A percentile compares a stretch with the other conserved stretches of the same genome.
phyloP scores from a whole-genome alignment of 2,329 filamentous ascomycete species.

The Trichophyton simii region DNA sequence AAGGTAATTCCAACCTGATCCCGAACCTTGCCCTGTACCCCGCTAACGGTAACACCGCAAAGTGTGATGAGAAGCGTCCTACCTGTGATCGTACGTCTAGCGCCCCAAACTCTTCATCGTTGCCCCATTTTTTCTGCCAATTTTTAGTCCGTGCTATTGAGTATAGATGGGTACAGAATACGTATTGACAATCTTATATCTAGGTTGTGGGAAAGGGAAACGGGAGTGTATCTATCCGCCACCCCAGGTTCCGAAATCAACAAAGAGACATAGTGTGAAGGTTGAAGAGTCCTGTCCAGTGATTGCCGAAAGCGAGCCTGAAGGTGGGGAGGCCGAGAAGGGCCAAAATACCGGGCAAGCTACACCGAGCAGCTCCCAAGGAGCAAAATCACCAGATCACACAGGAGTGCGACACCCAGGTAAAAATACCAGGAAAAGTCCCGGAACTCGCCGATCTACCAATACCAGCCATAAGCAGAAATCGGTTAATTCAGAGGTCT shows the following conservation, averaged over 20 bases:
- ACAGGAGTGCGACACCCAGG: not conserved
- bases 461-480: not conserved
- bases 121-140: not conserved
- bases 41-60: not conserved
- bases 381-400: not conserved
- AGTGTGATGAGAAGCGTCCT: slow-evolving; percentile 86
- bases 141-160: not conserved
- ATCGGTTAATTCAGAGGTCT: not conserved
- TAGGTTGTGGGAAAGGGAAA: slow-evolving; percentile 80
- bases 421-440: not conserved
- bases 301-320: slow-evolving; percentile 38
- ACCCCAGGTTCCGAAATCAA: slow-evolving; percentile 35
- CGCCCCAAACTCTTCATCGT: not conserved
- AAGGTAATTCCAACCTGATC: slow-evolving; percentile 40
- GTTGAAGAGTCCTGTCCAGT: slow-evolving; percentile 27
- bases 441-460: not conserved
- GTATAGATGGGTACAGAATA: too few species aligned
- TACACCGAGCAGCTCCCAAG: not conserved
- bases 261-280: slow-evolving; percentile 33
- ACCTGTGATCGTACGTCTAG: slow-evolving; percentile 57
- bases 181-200: slow-evolving; percentile 7
- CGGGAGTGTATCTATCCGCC: slow-evolving; percentile 85
- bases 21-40: not conserved
- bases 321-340: slow-evolving; percentile 37
- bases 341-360: slow-evolving; percentile 1